Conservation (phyloP, 2,329 filamentous ascomycete species). For the Paecilomyces niveus region DNA sequence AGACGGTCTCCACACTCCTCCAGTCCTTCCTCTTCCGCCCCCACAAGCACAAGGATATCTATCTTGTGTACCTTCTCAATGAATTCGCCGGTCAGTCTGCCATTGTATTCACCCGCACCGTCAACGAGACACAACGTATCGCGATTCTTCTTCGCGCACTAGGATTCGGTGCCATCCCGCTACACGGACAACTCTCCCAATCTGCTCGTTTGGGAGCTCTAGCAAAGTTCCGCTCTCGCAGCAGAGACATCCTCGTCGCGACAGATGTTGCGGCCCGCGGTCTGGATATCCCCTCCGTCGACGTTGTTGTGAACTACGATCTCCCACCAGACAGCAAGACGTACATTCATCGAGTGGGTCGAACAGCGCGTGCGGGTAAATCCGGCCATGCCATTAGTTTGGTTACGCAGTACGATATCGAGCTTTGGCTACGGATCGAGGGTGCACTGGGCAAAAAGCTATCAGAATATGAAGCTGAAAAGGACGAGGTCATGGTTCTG, state of each 20-base stretch:
- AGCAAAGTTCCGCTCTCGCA: constrained; percentile 77
- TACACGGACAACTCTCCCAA: constrained; percentile 89
- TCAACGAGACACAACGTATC: constrained; percentile 81
- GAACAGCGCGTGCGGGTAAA: constrained; percentile 81
- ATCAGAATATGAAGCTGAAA: constrained; percentile 59
- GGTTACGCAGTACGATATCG: constrained; percentile 82
- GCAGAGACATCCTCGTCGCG: constrained; percentile 80
- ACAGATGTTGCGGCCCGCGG: constrained; percentile 92
- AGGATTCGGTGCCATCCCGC: constrained; percentile 82
- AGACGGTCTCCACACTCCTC: constrained; percentile 81
- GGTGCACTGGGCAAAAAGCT: constrained; percentile 72
- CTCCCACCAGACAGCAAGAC: constrained; percentile 80
- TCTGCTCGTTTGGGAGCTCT: constrained; percentile 78
- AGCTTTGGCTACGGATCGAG: constrained; percentile 75
- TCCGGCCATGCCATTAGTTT: constrained; percentile 73
- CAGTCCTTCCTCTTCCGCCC: constrained; percentile 85
- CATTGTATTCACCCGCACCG: constrained; percentile 88
- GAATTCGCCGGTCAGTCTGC: constrained; percentile 78
- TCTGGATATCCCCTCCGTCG: constrained; percentile 87
- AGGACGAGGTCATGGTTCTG: constrained; percentile 82
- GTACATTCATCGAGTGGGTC: constrained; percentile 82
- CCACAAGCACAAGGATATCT: constrained; percentile 79
- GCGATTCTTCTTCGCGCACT: constrained; percentile 76
- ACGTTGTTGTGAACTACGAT: constrained; percentile 80
- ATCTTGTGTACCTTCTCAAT: constrained; percentile 78